A percentile compares a stretch with the other conserved stretches of the same genome.
phyloP scores from a whole-genome alignment of 1,139 yeast genomes.

The Saccharomycopsis hybrid region DNA sequence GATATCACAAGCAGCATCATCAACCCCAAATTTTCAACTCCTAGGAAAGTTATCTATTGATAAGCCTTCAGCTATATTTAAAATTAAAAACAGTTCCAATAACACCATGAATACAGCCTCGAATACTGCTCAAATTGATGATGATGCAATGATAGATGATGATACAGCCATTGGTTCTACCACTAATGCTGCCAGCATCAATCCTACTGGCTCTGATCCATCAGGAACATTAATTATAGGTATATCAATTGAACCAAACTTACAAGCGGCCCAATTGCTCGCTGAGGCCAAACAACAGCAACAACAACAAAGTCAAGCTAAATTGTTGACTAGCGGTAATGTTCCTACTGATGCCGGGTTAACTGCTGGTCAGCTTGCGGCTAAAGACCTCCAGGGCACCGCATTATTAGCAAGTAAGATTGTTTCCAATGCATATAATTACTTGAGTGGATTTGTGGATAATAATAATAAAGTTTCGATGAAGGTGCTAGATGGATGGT shows the following conservation, averaged over 20 bases:
- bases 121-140: conserved; percentile 27
- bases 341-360: conserved; percentile 3
- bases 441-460: conserved; percentile 78
- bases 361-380: conserved; percentile 20
- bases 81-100: conserved; percentile 48
- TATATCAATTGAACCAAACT: conserved; percentile 76
- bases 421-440: conserved; percentile 88
- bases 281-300: conserved; percentile 31
- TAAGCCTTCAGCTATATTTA: conserved; percentile 91
- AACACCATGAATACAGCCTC: conserved; percentile 32
- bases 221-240: conserved; percentile 52
- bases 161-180: conserved; percentile 22
- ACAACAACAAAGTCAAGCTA: conserved; percentile 19
- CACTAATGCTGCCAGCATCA: conserved; percentile 4
- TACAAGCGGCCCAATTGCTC: conserved; percentile 49
- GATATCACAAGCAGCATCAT: conserved; percentile 17
- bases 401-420: conserved; percentile 71
- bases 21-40: conserved; percentile 64
- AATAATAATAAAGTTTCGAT: conserved; percentile 75
- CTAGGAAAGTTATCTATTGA: conserved; percentile 67
- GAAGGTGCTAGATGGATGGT: conserved; percentile 89
- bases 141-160: conserved; percentile 28
- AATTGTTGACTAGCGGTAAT: background rate
- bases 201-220: background rate
- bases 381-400: conserved; percentile 12